Evolutionary conservation across 306 rosid genomes (phyloP), one percentile per base, ranked within the genome.

Genomic region (Albizia julibrissin): DNA sequence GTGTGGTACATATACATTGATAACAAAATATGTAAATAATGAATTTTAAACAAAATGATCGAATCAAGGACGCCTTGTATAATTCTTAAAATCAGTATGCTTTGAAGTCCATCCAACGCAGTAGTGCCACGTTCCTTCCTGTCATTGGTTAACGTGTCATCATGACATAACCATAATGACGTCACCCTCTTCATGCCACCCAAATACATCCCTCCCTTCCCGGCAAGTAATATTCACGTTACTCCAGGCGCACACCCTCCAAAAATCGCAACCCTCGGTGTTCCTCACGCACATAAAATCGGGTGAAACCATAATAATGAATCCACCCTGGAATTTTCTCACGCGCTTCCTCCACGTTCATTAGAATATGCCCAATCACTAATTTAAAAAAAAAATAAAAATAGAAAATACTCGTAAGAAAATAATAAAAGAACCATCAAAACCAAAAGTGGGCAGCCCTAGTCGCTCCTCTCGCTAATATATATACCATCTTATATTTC

Each of bases 271-370:
- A 34, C 72, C 27, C 16, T 68, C n/a, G 50, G 80, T 77, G 0
- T 4, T 1, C 0, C 0, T 0, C 79, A 87, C 79, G 78, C 0
- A 1, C 1, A 0, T 0, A 0, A 0, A 0, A 0, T 49, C 33
- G 59, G 29, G 52, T 79, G 81, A 2, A 6, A 3, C 1, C 0
- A 0, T 10, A 18, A 3, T 0, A 3, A 5, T 65, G 29, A 54
- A 69, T 22, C 44, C 9, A 6, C 10, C 1, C 47, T 46, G 70
- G 90, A 85, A 87, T 74, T 80, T 88, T 87, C 90, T n/a, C 44
- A 47, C 27, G 2, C 8, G 78, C 58, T 88, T 85, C 90, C 75
- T 18, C 6, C n/a, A 79, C 14, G 50, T 8, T 84, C 83, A 88
- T 44, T 0, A 21, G 86, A 86, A 83, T 69, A 59, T 83, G 81